These are phyloP conservation scores for Tubosaeta sp. DNA, from an alignment of 768 basidiomycete genomes.

Conservation along the genomic window DNA sequence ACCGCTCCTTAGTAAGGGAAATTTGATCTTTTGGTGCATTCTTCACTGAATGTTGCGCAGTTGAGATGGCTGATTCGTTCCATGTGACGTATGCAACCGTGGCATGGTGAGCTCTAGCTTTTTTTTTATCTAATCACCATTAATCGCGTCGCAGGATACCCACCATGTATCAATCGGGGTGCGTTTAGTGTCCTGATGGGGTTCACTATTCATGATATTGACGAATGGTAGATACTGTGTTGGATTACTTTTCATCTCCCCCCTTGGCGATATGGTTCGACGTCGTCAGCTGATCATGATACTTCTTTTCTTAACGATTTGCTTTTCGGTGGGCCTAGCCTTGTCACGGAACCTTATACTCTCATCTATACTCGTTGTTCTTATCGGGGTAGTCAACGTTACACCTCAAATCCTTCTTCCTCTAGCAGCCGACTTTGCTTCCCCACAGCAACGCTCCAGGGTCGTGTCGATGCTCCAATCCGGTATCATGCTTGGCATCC, in stretches of 20 bases:
- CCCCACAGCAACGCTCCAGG: slow-evolving; percentile 19
- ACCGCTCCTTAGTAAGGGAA: slow-evolving; percentile 61
- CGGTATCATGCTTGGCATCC: slow-evolving; percentile 27
- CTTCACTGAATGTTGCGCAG: slow-evolving; percentile 6
- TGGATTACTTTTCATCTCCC: slow-evolving; percentile 43
- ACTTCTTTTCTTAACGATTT: slow-evolving; percentile 30
- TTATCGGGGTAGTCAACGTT: slow-evolving; percentile 39
- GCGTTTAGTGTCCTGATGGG: slow-evolving; percentile 5
- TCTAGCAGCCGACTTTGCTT: slow-evolving; percentile 42
- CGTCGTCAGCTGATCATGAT: slow-evolving; percentile 39
- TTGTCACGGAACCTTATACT: slow-evolving; percentile 29
- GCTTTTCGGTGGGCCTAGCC: slow-evolving; percentile 40
- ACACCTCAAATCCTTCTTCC: slow-evolving; percentile 39
- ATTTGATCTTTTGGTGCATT: not conserved
- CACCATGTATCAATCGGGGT: slow-evolving; percentile 67
- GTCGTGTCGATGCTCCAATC: slow-evolving; percentile 33
- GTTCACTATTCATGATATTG: not conserved
- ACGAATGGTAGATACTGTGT: slow-evolving; percentile 4
- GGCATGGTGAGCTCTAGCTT: slow-evolving; percentile 24
- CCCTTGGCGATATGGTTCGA: slow-evolving; percentile 44
- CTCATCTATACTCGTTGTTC: slow-evolving; percentile 33
- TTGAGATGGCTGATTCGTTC: slow-evolving; percentile 37
- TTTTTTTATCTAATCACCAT: not conserved
- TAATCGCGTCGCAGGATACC: slow-evolving; percentile 44
- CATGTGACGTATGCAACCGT: slow-evolving; percentile 30